Base-by-base conservation (phyloP, 2,329 filamentous ascomycete species). In the Penicillium sp. region DNA sequence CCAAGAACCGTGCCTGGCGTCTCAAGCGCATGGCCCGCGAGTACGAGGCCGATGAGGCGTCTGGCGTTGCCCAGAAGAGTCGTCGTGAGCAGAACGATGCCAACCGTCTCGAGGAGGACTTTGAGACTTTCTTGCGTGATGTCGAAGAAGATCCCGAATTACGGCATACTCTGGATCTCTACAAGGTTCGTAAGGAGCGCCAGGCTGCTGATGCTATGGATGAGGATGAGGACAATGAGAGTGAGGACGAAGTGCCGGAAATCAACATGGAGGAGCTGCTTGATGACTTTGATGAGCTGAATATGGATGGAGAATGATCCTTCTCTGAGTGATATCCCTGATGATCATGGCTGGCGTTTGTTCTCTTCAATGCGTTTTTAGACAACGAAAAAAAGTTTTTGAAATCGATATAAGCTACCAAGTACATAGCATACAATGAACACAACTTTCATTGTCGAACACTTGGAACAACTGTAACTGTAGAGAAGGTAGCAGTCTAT, bases 121-220 rank as follows among this genome's bases (percentile, higher is more conserved):
- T 96, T 77, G 95, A 99, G 80, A 86, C 93, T 85, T 99, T 99
- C 86, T 79, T 99, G 81, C 88, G 90, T 46, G 95, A 99, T 74
- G 91, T 99, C 11, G 96, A 99, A 77, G 93, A 98, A 73, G 95
- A 99, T 73, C 84, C 90, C 52, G 95, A 99, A 70, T 82, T 97
- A 64, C 84, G 95, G 54, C 84, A 87, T 44, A 92, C 91, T 1
- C 80, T 99, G 71, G 90, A 91, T 46, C 74, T 99, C 68, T 99
- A 96, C 80, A 96, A 93, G 72, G 77, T 56, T 45, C 62, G 77
- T 35, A 77, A 82, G 79, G 83, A 67, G 75, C 80, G 69, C 68
- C 72, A 60, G 70, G 74, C 60, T 73, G 74, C 77, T 50, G 66
- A 75, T 39, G 76, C 79, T 55, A 78, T 89, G 77, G 71, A 84